These are phyloP conservation scores for Colletotrichum tabaci DNA, from an alignment of 2,329 filamentous ascomycete genomes.

Conservation along the genomic window DNA sequence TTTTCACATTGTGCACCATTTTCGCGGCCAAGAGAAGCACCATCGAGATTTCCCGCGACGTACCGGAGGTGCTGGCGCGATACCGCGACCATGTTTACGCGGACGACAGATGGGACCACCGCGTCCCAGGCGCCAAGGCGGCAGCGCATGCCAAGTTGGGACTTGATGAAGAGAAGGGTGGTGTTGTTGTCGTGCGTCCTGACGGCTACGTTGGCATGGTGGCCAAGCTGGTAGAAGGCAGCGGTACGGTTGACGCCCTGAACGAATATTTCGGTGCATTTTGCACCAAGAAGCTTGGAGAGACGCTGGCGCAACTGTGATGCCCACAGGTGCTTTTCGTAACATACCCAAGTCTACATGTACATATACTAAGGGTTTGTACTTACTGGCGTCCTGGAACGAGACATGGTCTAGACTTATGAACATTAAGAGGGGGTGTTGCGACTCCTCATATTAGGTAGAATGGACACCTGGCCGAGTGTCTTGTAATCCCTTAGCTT, in stretches of 20 bases:
- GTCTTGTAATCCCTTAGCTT: not conserved
- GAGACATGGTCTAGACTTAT: not conserved
- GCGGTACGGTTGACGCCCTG: conserved; percentile 83
- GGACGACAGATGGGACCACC: conserved; percentile 83
- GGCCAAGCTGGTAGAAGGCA: conserved; percentile 80
- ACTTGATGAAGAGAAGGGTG: conserved; percentile 79
- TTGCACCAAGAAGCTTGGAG: conserved; percentile 71
- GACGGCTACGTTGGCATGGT: conserved; percentile 90
- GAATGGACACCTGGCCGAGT: not conserved
- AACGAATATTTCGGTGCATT: conserved; percentile 87
- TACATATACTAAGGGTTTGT: not conserved
- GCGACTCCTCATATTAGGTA: not conserved
- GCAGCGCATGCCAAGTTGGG: conserved; percentile 92
- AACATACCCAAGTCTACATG: not conserved
- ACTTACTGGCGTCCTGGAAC: conserved; percentile 4
- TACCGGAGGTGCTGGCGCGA: conserved; percentile 79
- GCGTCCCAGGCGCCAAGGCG: conserved; percentile 78
- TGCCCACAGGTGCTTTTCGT: not conserved
- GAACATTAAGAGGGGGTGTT: not conserved
- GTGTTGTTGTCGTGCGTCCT: conserved; percentile 86
- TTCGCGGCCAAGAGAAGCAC: conserved; percentile 77
- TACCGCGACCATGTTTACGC: conserved; percentile 90
- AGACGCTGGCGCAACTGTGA: conserved; percentile 56
- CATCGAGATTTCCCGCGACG: conserved; percentile 80
- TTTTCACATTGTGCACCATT: conserved; percentile 85